Conservation (phyloP, 129 eudicot species). For the Tagetes erecta region DNA sequence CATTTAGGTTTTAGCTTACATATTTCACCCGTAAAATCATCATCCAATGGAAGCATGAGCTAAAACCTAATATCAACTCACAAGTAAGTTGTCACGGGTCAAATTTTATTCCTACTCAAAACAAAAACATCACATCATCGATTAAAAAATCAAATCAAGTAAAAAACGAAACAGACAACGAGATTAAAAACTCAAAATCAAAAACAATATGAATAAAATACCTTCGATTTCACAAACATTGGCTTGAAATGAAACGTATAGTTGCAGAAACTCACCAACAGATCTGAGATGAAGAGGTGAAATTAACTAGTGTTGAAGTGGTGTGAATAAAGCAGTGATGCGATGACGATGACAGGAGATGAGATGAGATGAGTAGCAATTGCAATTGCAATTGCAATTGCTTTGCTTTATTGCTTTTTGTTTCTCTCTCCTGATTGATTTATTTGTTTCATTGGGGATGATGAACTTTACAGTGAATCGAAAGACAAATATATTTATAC, state of each 20-base stretch:
- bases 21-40: constrained; percentile 2
- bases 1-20: constrained; percentile 8
- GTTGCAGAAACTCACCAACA: constrained; percentile 23
- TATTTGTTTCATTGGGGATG: constrained; percentile 22
- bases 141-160: constrained; percentile 17
- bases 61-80: constrained; percentile 14
- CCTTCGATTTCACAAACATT: constrained; percentile 5
- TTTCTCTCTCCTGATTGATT: constrained; percentile 7
- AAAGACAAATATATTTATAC: no score
- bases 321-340: constrained; percentile 36
- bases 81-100: constrained; percentile 23
- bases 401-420: constrained; percentile 23
- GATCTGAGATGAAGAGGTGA: constrained; percentile 20
- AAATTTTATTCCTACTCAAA: background rate
- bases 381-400: background rate
- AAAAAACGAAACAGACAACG: background rate
- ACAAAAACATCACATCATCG: constrained; percentile 31
- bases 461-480: constrained; percentile 16
- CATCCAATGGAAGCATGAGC: background rate
- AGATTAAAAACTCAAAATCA: background rate
- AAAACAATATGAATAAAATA: background rate
- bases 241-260: background rate
- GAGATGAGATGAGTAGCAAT: background rate
- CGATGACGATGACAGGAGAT: constrained; percentile 32
- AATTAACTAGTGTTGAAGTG: background rate